phyloP scores from a whole-genome alignment of 139 green algal genomes.

The Microglena sp. region DNA sequence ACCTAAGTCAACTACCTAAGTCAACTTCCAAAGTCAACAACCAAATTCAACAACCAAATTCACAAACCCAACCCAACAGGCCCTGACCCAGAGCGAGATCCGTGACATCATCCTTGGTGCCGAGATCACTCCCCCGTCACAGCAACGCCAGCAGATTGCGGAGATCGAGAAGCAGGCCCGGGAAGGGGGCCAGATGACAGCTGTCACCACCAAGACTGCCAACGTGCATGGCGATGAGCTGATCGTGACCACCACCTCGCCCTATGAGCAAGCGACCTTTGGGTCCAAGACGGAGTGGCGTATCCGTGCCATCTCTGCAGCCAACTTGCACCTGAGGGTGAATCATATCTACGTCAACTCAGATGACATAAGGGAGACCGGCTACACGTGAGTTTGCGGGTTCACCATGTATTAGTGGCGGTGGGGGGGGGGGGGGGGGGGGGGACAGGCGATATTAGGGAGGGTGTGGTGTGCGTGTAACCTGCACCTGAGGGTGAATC shows the following conservation, averaged over 20 bases:
- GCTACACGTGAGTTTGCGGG: conserved; percentile 82
- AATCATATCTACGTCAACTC: conserved; percentile 99
- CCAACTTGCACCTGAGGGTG: conserved; percentile 97
- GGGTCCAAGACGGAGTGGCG: conserved; percentile 97
- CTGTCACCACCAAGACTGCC: conserved; percentile 87
- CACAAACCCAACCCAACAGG: conserved; percentile 9
- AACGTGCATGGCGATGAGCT: conserved; percentile 96
- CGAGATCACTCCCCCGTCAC: conserved; percentile 91
- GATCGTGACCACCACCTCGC: conserved; percentile 94
- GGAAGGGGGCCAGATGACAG: conserved; percentile 77
- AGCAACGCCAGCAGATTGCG: conserved; percentile 97
- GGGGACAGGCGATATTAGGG: not conserved
- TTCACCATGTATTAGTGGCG: too few species aligned
- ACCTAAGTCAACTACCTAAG: too few species aligned
- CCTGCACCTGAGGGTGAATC: conserved; percentile 96
- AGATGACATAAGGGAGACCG: conserved; percentile 87
- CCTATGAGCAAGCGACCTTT: conserved; percentile 91
- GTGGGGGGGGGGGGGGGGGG: not conserved
- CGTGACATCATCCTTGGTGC: conserved; percentile 99
- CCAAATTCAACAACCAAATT: too few species aligned
- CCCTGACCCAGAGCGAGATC: conserved; percentile 87
- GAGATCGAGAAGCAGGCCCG: conserved; percentile 97
- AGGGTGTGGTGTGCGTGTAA: conserved; percentile 66
- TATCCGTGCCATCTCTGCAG: conserved; percentile 88
- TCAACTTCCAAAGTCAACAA: too few species aligned